Evolutionary conservation across 2,329 filamentous ascomycete species (phyloP).

Genomic region (Colletotrichum sojae): DNA sequence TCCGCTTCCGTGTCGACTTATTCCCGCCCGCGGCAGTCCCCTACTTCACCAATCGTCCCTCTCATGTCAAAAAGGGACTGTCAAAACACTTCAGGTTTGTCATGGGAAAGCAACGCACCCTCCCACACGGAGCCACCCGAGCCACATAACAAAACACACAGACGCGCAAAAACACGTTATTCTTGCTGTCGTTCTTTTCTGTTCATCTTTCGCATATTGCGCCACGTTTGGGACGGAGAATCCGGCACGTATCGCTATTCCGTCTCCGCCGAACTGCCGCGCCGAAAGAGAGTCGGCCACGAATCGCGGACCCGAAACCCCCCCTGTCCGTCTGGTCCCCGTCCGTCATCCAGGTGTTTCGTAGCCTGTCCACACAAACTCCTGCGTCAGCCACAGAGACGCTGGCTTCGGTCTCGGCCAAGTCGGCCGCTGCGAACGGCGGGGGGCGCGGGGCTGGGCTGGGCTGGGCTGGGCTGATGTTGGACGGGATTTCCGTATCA

Average conservation of each 20-base stretch:
- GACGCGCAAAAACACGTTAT: neutral
- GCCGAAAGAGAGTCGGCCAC: no score
- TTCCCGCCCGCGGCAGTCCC: neutral
- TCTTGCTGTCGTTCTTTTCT: neutral
- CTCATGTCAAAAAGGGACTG: conserved; percentile 28
- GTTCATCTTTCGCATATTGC: neutral
- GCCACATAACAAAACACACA: neutral
- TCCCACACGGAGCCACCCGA: neutral
- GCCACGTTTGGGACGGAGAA: neutral
- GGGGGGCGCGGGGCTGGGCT: no score
- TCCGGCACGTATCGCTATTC: no score
- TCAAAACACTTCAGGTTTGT: conserved; percentile 24
- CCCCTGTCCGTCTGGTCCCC: neutral
- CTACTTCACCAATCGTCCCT: neutral
- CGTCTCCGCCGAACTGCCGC: no score
- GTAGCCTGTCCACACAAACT: conserved; percentile 6
- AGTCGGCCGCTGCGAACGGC: neutral
- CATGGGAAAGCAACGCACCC: conserved; percentile 11
- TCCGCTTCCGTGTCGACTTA: neutral
- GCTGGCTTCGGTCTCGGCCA: conserved; percentile 12
- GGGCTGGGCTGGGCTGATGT: no score
- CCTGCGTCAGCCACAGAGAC: neutral
- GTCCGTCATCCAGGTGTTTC: neutral
- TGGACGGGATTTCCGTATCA: neutral
- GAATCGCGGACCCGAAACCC: no score